Evolutionary conservation across 805 yeast species (phyloP).

Genomic region (Nakazawaea molendinolei): DNA sequence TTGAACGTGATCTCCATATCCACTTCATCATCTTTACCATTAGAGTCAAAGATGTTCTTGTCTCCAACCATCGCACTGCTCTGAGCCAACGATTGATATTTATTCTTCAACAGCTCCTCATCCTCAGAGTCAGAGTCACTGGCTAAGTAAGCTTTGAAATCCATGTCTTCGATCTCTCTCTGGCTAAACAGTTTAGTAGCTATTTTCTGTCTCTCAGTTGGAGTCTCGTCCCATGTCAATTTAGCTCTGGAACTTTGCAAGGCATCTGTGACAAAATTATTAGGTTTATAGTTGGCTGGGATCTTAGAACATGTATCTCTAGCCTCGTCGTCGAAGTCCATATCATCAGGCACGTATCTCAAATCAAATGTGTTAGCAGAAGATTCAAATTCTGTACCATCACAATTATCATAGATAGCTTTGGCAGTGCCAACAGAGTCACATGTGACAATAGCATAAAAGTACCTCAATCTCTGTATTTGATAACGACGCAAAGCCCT

Average conservation of each 20-base stretch:
- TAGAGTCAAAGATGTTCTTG: slow-evolving; percentile 28
- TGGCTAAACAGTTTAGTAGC: slow-evolving; percentile 80
- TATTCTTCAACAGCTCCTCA: slow-evolving; percentile 40
- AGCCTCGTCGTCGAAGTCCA: slow-evolving; percentile 77
- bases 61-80: slow-evolving; percentile 28
- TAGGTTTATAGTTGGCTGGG: slow-evolving; percentile 77
- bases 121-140: slow-evolving; percentile 59
- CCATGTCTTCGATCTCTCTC: slow-evolving; percentile 85
- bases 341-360: slow-evolving; percentile 88
- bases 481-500: slow-evolving; percentile 84
- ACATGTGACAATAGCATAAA: slow-evolving; percentile 85
- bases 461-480: slow-evolving; percentile 85
- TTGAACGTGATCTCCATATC: slow-evolving; percentile 96
- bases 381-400: slow-evolving; percentile 92
- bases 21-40: slow-evolving; percentile 54
- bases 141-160: slow-evolving; percentile 87
- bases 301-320: slow-evolving; percentile 66
- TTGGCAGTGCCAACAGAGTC: slow-evolving; percentile 67
- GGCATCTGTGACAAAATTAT: slow-evolving; percentile 84
- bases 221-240: slow-evolving; percentile 98
- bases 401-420: slow-evolving; percentile 77
- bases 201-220: slow-evolving; percentile 74
- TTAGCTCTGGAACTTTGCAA: slow-evolving; percentile 94
- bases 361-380: slow-evolving; percentile 92
- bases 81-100: slow-evolving; percentile 55